A percentile compares a stretch with the other conserved stretches of the same genome.
These are phyloP conservation scores for Hypoxylon sp. DNA, from an alignment of 2,329 filamentous ascomycete species.

Conservation along the genomic window DNA sequence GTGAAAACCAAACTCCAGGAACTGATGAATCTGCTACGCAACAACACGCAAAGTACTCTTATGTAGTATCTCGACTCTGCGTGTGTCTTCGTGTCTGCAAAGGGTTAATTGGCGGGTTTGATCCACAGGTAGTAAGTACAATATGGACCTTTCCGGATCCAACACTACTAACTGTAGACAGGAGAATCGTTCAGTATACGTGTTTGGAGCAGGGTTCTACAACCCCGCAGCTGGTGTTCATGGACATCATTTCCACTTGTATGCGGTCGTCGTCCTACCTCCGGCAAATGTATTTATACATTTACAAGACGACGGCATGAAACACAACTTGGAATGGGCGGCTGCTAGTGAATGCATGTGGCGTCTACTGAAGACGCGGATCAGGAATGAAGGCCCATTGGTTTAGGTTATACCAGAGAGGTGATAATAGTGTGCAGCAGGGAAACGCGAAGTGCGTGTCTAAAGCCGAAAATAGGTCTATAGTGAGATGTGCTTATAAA, in stretches of 20 bases:
- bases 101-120: not conserved
- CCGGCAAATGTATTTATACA: not conserved
- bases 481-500: not conserved
- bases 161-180: not conserved
- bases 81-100: not conserved
- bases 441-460: not conserved
- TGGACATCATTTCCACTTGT: not conserved
- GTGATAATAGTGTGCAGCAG: not conserved
- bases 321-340: not conserved
- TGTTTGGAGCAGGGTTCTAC: not conserved
- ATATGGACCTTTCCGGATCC: not conserved
- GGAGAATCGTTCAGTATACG: not conserved
- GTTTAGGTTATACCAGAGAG: not conserved
- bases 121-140: not conserved
- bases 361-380: not conserved
- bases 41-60: not conserved
- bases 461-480: not conserved
- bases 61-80: not conserved
- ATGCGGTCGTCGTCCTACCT: not conserved
- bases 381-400: not conserved
- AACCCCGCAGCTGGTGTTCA: too few species aligned
- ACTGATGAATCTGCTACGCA: not conserved
- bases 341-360: too few species aligned
- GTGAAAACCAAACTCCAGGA: not conserved
- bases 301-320: not conserved